Evolutionary conservation across 2,329 filamentous ascomycete species (phyloP).

Genomic region (Hypoxylon sp.): DNA sequence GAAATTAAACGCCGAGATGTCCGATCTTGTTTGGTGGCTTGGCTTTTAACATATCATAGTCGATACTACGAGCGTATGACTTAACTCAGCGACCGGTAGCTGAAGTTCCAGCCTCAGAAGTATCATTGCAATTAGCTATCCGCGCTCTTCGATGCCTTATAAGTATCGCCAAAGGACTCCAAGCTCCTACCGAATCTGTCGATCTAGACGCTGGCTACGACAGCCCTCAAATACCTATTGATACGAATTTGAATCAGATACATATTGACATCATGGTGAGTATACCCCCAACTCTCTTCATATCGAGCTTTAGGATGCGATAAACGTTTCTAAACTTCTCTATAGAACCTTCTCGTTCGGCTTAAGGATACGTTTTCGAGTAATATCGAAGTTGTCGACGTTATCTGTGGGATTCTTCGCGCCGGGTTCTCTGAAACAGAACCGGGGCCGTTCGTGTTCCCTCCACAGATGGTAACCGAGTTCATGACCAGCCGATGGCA

Average conservation of each 20-base stretch:
- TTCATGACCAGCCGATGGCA: constrained; percentile 72
- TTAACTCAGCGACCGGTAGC: constrained; percentile 45
- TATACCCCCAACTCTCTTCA: constrained; percentile 44
- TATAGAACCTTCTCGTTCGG: constrained; percentile 52
- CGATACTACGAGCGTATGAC: constrained; percentile 52
- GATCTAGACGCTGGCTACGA: constrained; percentile 72
- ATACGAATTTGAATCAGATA: constrained; percentile 52
- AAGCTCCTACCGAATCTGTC: constrained; percentile 77
- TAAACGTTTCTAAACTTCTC: constrained; percentile 54
- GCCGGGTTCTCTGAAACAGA: constrained; percentile 82
- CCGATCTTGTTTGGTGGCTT: constrained; percentile 39
- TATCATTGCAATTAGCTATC: constrained; percentile 65
- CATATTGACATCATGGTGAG: constrained; percentile 66
- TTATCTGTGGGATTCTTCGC: constrained; percentile 78
- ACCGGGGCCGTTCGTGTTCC: constrained; percentile 83
- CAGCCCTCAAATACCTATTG: constrained; percentile 14
- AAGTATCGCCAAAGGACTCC: constrained; percentile 79
- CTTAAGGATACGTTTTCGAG: constrained; percentile 67
- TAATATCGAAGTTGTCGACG: constrained; percentile 78
- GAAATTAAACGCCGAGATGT: constrained; percentile 39
- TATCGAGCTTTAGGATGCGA: constrained; percentile 54
- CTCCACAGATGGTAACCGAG: constrained; percentile 74
- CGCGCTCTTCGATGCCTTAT: constrained; percentile 77
- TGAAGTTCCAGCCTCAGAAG: constrained; percentile 56
- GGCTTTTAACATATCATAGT: constrained; percentile 48